A percentile compares a stretch with the other conserved stretches of the same genome.
phyloP scores from a whole-genome alignment of 148 eudicot species.

The Chenopodium quinoa region DNA sequence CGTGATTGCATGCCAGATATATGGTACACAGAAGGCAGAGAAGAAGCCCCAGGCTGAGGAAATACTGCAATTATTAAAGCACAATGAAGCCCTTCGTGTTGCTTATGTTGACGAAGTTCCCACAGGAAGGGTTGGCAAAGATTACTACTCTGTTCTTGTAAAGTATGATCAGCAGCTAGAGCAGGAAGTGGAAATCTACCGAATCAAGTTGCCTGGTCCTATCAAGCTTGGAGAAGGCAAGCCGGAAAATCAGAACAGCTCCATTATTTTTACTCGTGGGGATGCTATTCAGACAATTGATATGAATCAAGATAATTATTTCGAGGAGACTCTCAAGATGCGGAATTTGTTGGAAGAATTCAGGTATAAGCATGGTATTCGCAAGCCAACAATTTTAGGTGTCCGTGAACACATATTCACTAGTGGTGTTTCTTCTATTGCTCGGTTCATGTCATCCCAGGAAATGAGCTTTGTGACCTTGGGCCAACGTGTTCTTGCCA shows the following conservation, averaged over 20 bases:
- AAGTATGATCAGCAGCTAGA: conserved; percentile 78
- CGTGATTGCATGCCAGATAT: conserved; percentile 60
- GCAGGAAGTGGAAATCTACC: conserved; percentile 84
- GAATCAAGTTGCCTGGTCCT: conserved; percentile 88
- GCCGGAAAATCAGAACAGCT: conserved; percentile 97
- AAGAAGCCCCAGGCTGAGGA: conserved; percentile 87
- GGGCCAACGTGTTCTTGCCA: conserved; percentile 94
- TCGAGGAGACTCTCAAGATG: conserved; percentile 93
- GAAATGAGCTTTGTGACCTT: conserved; percentile 91
- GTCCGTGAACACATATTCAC: conserved; percentile 93
- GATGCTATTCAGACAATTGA: conserved; percentile 96
- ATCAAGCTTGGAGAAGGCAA: conserved; percentile 94
- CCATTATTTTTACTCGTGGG: conserved; percentile 83
- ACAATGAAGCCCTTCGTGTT: conserved; percentile 89
- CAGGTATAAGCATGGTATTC: conserved; percentile 58
- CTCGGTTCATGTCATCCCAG: conserved; percentile 96
- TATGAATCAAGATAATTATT: conserved; percentile 95
- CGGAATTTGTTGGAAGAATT: conserved; percentile 87
- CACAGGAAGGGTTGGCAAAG: conserved; percentile 54
- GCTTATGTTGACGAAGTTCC: conserved; percentile 90
- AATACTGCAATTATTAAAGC: conserved; percentile 69
- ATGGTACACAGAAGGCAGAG: conserved; percentile 53
- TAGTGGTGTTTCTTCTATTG: conserved; percentile 89
- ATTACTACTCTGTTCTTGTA: conserved; percentile 87
- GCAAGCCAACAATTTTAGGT: conserved; percentile 90